These are phyloP conservation scores for Mucor irregularis DNA, from an alignment of 371 early-diverging fungal genomes.

Conservation along the genomic window DNA sequence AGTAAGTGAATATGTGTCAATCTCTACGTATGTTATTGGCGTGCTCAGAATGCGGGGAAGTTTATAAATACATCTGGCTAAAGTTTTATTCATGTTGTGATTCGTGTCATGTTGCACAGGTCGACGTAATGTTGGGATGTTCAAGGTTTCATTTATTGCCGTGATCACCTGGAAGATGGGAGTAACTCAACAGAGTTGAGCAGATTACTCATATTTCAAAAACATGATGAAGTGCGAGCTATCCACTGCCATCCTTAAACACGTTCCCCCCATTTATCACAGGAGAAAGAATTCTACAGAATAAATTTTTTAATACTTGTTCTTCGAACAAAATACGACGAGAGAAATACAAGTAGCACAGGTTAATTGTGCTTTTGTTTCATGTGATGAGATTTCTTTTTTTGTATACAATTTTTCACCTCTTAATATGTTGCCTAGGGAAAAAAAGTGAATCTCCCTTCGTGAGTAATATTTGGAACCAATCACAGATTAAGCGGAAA, in stretches of 20 bases:
- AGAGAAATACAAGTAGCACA: too few species aligned
- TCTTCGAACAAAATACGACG: too few species aligned
- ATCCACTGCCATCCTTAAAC: too few species aligned
- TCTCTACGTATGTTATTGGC: too few species aligned
- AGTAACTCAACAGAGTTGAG: too few species aligned
- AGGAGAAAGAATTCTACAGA: too few species aligned
- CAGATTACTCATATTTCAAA: not conserved
- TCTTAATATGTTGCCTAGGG: not conserved
- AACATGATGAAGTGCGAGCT: not conserved
- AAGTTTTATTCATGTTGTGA: conserved; percentile 13
- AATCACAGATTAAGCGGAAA: conserved; percentile 7
- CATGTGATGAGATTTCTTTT: not conserved
- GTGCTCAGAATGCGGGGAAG: conserved; percentile 9
- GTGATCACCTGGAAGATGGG: too few species aligned
- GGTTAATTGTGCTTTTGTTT: too few species aligned
- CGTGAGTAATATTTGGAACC: conserved; percentile 14
- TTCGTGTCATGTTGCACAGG: conserved; percentile 10
- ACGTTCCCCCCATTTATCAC: too few species aligned
- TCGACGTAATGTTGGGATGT: not conserved
- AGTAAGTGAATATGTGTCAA: not conserved
- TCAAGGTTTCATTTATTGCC: too few species aligned
- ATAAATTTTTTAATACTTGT: too few species aligned
- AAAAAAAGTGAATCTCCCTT: not conserved
- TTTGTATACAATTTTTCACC: not conserved
- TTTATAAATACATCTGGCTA: conserved; percentile 3